Base-by-base conservation (phyloP, 2,329 filamentous ascomycete genomes). In the Aureobasidium sp. region DNA sequence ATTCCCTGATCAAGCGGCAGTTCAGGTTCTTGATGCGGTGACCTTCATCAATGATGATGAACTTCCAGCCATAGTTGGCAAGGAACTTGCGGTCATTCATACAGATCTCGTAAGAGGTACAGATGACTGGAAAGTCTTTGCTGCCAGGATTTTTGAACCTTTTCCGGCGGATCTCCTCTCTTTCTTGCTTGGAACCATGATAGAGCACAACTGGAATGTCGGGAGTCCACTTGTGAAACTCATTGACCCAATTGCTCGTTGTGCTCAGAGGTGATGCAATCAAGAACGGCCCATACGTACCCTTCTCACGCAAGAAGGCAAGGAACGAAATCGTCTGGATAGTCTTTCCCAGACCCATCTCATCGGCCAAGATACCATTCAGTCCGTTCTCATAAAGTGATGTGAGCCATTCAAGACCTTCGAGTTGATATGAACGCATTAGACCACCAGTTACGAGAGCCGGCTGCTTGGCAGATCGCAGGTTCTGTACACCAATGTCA, bases 1-100 rank as follows among this genome's bases (percentile, higher is more conserved):
- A 78, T 67, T 96, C 91, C 52, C 90, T 88, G 66, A 97, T 96
- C 0, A 99, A 80, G 63, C 90, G 89, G 34, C 93, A 95, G 55
- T 97, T 92, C 65, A 96, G 88, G 66, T 99, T 99, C 78, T 99
- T 99, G 82, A 99, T 87, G 1, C 94, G 88, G 72, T 99, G 94
- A 0, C 94, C 94, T 76, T 99, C 94, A 68, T 99, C 93, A 64
- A 99, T 96, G 67, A 99, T 94, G 70, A 99, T 97, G 68, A 96
- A 97, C 60, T 95, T 91, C 94, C 94, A 99, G 39, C 91, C 88
- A 62, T 96, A 93, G 62, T 88, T 87, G 0, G 86, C 86, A 5
- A 99, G 77, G 39, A 87, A 87, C 58, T 91, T 88, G 41, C 90
- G 86, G 71, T 99, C 94, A 68, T 91, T 87, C 76, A 99, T 87